phyloP scores from a whole-genome alignment of 2,329 filamentous ascomycete species.

The Claviceps capensis region DNA sequence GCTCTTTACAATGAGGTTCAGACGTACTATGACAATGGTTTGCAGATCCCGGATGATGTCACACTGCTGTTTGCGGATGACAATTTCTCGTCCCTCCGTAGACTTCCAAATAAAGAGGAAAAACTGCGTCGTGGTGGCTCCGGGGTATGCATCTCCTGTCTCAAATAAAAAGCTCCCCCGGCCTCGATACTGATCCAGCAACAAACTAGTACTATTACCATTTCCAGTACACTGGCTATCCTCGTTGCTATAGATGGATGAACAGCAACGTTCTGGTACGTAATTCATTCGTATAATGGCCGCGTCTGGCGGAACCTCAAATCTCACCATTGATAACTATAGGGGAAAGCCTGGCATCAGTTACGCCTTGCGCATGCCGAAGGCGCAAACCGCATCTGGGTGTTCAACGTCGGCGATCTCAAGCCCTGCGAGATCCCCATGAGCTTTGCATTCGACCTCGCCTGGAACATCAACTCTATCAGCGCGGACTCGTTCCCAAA shows the following conservation, averaged over 20 bases:
- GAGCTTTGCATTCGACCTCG: constrained; percentile 40
- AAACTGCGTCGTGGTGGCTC: constrained; percentile 38
- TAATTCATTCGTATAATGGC: accelerated
- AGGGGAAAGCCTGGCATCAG: constrained; percentile 32
- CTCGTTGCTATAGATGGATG: constrained; percentile 47
- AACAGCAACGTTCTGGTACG: constrained; percentile 43
- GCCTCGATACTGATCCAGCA: not conserved
- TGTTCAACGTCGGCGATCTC: constrained; percentile 49
- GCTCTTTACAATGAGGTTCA: constrained; percentile 55
- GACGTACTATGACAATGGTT: constrained; percentile 45
- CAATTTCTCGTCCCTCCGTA: constrained; percentile 45
- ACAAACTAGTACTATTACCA: constrained; percentile 32
- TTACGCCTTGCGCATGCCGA: constrained; percentile 37
- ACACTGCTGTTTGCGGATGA: constrained; percentile 50
- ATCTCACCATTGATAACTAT: not conserved
- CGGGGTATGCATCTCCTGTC: constrained; percentile 26
- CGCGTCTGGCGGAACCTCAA: not conserved
- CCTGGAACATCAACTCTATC: constrained; percentile 38
- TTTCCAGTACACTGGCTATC: constrained; percentile 48
- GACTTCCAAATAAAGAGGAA: constrained; percentile 41
- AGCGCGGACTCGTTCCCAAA: constrained; percentile 22
- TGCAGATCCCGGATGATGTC: constrained; percentile 45
- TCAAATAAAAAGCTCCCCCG: too few species aligned
- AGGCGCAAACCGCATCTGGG: constrained; percentile 40
- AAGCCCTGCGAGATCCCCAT: constrained; percentile 44